These are phyloP conservation scores for Candida ficus DNA, from an alignment of 805 yeast species.

Conservation along the genomic window DNA sequence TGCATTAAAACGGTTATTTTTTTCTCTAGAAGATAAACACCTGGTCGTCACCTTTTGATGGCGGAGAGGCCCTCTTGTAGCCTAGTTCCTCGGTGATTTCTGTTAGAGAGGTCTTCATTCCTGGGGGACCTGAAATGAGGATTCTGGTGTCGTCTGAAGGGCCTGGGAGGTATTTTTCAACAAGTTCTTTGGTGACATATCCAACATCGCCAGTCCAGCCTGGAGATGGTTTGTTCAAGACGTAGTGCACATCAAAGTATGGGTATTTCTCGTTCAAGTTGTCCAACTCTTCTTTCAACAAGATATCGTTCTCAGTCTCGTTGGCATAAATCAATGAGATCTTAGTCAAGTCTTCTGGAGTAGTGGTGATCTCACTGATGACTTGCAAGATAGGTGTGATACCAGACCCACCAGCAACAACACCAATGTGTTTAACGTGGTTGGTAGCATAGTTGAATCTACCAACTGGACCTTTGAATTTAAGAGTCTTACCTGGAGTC, in stretches of 20 bases:
- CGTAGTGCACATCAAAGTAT: constrained; percentile 53
- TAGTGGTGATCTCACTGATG: constrained; percentile 61
- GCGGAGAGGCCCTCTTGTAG: constrained; percentile 42
- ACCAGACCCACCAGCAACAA: constrained; percentile 86
- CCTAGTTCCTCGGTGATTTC: constrained; percentile 54
- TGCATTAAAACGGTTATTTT: no score
- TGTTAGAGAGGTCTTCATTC: constrained; percentile 51
- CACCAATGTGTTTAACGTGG: constrained; percentile 56
- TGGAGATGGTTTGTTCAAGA: constrained; percentile 45
- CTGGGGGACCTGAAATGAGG: constrained; percentile 72
- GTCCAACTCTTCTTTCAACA: constrained; percentile 67
- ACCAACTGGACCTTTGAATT: constrained; percentile 79
- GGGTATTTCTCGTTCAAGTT: constrained; percentile 63
- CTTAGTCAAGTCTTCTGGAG: constrained; percentile 59
- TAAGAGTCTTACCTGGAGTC: constrained; percentile 58
- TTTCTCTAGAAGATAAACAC: constrained; percentile 50
- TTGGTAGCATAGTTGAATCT: constrained; percentile 55
- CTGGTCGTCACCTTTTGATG: constrained; percentile 45
- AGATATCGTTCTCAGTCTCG: constrained; percentile 71
- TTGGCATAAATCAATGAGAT: constrained; percentile 65
- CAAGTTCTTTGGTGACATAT: constrained; percentile 52
- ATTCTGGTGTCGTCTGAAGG: constrained; percentile 47
- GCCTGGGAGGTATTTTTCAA: constrained; percentile 47
- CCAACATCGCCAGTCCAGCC: constrained; percentile 60
- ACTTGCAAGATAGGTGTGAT: constrained; percentile 88